phyloP scores from a whole-genome alignment of 108 stramenopile genomes.

The Craspedostauros australis region DNA sequence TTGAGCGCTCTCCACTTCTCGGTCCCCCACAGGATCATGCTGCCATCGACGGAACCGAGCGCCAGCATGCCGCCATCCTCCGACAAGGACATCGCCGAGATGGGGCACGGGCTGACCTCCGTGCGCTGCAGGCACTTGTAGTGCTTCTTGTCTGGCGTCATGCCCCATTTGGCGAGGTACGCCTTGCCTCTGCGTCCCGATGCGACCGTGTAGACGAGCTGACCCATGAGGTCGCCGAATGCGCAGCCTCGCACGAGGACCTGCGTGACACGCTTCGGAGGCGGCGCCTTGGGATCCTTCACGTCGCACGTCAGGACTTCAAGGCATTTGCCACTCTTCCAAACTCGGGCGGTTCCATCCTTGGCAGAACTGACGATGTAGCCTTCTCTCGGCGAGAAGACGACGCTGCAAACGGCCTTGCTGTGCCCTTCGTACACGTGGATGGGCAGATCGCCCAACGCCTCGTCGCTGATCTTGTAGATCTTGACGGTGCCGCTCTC shows the following conservation, averaged over 20 bases:
- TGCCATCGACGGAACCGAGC: conserved; percentile 67
- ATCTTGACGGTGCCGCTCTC: conserved; percentile 64
- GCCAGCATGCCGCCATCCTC: conserved; percentile 47
- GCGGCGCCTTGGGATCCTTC: conserved; percentile 42
- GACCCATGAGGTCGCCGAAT: conserved; percentile 78
- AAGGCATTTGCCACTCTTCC: conserved; percentile 27
- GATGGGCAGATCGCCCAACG: conserved; percentile 12
- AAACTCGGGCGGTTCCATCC: conserved; percentile 79
- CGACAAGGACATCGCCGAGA: conserved; percentile 72
- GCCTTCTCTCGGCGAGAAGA: conserved; percentile 40
- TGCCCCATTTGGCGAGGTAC: conserved; percentile 57
- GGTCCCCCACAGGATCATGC: conserved; percentile 49
- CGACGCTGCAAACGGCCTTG: conserved; percentile 62
- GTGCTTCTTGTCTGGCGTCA: conserved; percentile 3
- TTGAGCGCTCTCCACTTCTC: conserved; percentile 41
- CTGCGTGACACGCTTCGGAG: conserved; percentile 51
- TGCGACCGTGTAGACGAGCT: conserved; percentile 61
- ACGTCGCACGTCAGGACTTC: conserved; percentile 32
- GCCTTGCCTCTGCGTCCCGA: conserved; percentile 61
- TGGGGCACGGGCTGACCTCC: conserved; percentile 53
- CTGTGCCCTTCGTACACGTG: conserved; percentile 49
- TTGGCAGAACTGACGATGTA: conserved; percentile 58
- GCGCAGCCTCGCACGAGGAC: conserved; percentile 76
- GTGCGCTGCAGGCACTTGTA: conserved; percentile 29
- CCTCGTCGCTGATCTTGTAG: conserved; percentile 34